Evolutionary conservation across 2,329 filamentous ascomycete genomes (phyloP), one percentile per base, ranked within the genome.

Genomic region (Peltaster fructicola): DNA sequence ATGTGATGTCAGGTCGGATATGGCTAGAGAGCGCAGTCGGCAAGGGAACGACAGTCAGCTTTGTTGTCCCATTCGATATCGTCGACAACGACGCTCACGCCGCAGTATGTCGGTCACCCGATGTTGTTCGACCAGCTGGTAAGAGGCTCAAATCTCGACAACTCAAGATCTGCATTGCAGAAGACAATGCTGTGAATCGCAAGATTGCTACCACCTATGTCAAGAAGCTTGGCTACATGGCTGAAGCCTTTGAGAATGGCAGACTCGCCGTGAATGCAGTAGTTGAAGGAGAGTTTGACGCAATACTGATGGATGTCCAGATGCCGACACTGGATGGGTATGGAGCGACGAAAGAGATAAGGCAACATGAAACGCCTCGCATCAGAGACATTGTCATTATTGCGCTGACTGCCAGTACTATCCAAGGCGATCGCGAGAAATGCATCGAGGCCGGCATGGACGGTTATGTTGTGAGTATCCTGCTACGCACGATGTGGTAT

Each of bases 391-490:
- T 90, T 2, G 59, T 93, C n/a, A 78, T 95, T 23, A 93, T 95
- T 39, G 85, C 85, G 26, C 93, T 95, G 85, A 95, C 85, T 1
- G 85, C 85, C 1, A 84, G 75, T 14, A 85, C 85, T 3, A 95
- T 95, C 33, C 78, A 88, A 46, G 85, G 85, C 10, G 85, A 95
- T 46, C 65, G 84, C 23, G 85, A 95, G 48, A 93, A 91, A 53
- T 93, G 85, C 39, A 57, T 93, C 10, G 80, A 82, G 24, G 80
- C 81, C 1, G 85, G 85, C 21, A 95, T 95, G 85, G 92, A 93
- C 50, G 85, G 93, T 43, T 95, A 93, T 42, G 65, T 93, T 1
- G 82, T 85, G 9, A 95, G n/a, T n/a, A n/a, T n/a, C n/a, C n/a
- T n/a, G n/a, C n/a, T n/a, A n/a, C n/a, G n/a, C n/a, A n/a, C n/a